Conservation (phyloP, 2,329 filamentous ascomycete genomes). For the Xenoacremonium recifei region DNA sequence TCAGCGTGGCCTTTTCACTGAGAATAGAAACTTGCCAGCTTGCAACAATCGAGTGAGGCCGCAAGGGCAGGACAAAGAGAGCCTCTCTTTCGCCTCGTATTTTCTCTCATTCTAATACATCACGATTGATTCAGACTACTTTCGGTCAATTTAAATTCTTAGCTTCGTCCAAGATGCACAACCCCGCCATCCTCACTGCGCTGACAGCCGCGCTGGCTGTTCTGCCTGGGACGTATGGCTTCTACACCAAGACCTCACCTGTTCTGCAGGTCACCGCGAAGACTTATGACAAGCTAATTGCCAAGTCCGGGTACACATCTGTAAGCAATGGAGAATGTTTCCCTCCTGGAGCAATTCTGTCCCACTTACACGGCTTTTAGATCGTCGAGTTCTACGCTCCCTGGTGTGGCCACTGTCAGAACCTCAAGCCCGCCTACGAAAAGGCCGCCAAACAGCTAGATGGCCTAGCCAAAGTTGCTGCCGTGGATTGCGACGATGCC, state of each 20-base stretch:
- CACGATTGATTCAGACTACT: no score
- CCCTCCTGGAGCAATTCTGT: background rate
- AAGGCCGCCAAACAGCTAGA: conserved; percentile 86
- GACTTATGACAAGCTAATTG: conserved; percentile 79
- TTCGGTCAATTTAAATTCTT: conserved; percentile 1
- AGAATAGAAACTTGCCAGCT: conserved; percentile 26
- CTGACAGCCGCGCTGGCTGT: conserved; percentile 60
- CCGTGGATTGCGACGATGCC: conserved; percentile 93
- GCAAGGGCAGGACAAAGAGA: conserved; percentile 9
- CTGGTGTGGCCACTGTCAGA: conserved; percentile 97
- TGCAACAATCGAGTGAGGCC: conserved; percentile 17
- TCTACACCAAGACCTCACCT: conserved; percentile 85
- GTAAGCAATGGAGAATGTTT: conserved; percentile 50
- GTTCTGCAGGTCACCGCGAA: conserved; percentile 80
- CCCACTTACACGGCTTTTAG: conserved; percentile 31
- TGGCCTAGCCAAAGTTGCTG: conserved; percentile 92
- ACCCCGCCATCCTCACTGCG: conserved; percentile 45
- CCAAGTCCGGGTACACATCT: conserved; percentile 86
- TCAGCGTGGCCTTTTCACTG: conserved; percentile 30
- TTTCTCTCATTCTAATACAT: background rate
- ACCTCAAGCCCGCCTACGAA: conserved; percentile 92
- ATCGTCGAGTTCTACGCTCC: conserved; percentile 89
- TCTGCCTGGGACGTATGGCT: conserved; percentile 61
- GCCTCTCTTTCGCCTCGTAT: conserved; percentile 1
- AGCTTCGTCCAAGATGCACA: conserved; percentile 51